phyloP scores from a whole-genome alignment of 192 early-diverging fungal species.

The Rhizoclosmatium sp. region DNA sequence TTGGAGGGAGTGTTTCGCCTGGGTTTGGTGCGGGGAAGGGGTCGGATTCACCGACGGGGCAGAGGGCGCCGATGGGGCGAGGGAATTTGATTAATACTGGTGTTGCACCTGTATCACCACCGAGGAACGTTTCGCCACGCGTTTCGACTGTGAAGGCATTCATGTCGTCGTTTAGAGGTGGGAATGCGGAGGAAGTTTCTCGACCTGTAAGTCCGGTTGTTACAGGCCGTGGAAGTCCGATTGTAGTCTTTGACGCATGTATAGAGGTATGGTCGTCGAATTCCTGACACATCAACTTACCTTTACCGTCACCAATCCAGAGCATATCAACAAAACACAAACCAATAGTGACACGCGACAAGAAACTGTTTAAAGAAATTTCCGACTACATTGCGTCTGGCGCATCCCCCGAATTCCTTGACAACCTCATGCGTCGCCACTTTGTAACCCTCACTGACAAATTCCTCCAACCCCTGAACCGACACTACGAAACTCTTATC shows the following conservation, averaged over 20 bases:
- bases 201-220: constrained; percentile 30
- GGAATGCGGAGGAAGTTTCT: constrained; percentile 12
- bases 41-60: background rate
- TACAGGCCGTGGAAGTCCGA: constrained; percentile 39
- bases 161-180: constrained; percentile 26
- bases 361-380: constrained; percentile 71
- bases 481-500: constrained; percentile 89
- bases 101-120: background rate
- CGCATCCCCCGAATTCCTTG: constrained; percentile 71
- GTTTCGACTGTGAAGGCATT: constrained; percentile 17
- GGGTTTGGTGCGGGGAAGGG: background rate
- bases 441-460: constrained; percentile 93
- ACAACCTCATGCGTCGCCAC: constrained; percentile 91
- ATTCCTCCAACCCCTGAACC: constrained; percentile 94
- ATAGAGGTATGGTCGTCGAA: constrained; percentile 30
- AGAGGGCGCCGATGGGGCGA: background rate
- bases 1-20: background rate
- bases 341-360: constrained; percentile 83
- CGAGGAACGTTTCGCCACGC: background rate
- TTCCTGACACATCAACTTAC: background rate
- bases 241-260: constrained; percentile 41
- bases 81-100: background rate
- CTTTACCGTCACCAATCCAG: constrained; percentile 22
- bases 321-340: constrained; percentile 70
- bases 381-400: constrained; percentile 74